Evolutionary conservation across 2,329 filamentous ascomycete genomes (phyloP).

Genomic region (Salinomyces thailandicus): DNA sequence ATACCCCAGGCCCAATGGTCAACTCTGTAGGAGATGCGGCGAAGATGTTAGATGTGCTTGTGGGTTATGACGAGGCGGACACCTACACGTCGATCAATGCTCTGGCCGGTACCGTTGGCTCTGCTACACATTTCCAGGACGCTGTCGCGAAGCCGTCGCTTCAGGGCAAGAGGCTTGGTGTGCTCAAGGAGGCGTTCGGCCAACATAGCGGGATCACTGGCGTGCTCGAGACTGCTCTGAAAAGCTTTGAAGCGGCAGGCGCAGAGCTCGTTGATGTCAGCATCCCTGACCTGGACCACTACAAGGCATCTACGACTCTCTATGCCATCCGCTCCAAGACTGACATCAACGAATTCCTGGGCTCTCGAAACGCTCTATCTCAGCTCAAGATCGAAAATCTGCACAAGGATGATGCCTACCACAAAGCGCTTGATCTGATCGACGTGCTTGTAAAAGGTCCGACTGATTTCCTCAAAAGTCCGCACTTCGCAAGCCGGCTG

Average conservation of each 20-base stretch:
- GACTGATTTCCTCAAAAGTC: constrained; percentile 18
- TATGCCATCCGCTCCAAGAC: constrained; percentile 16
- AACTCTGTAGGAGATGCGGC: constrained; percentile 17
- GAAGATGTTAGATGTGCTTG: constrained; percentile 15
- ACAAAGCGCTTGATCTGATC: constrained; percentile 15
- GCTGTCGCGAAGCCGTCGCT: constrained; percentile 11
- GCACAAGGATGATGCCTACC: constrained; percentile 10
- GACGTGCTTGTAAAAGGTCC: constrained; percentile 16
- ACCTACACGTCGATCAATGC: constrained; percentile 16
- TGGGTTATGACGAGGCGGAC: constrained; percentile 15
- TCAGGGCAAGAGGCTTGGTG: constrained; percentile 13
- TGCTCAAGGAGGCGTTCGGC: constrained; percentile 16
- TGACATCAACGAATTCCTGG: constrained; percentile 19
- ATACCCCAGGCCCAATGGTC: constrained; percentile 19
- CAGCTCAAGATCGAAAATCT: constrained; percentile 18
- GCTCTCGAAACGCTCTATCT: constrained; percentile 9
- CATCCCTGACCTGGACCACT: constrained; percentile 14
- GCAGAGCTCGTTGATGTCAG: constrained; percentile 17
- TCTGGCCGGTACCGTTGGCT: constrained; percentile 1
- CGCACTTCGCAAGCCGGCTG: constrained; percentile 20
- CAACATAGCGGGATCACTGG: constrained; percentile 12
- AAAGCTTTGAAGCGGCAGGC: constrained; percentile 9
- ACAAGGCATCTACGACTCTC: constrained; percentile 9
- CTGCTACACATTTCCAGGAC: constrained; percentile 8
- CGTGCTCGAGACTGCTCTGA: constrained; percentile 9